Percentiles rank a stretch among this genome's conserved stretches.
Evolutionary conservation across 192 early-diverging fungal species (phyloP).

Genomic region (Dispira parvispora): DNA sequence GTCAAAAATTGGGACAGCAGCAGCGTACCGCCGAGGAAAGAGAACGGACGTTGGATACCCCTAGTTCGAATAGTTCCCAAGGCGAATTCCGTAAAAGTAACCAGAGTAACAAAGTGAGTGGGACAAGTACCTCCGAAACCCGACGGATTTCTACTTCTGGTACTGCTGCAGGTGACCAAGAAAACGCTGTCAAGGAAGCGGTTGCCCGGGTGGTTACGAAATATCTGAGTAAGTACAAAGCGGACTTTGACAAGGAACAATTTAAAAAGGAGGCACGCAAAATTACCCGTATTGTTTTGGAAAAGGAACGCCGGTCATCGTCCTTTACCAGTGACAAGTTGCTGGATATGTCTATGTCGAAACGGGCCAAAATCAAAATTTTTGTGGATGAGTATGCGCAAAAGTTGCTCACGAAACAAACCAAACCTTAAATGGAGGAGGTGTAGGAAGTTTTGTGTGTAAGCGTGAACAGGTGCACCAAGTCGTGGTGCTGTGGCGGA

Average conservation of each 20-base stretch:
- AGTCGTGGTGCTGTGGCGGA: too few species aligned
- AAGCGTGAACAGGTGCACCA: too few species aligned
- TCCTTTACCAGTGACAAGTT: constrained; percentile 23
- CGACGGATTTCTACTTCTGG: not conserved
- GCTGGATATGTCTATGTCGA: constrained; percentile 23
- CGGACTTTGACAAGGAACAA: constrained; percentile 21
- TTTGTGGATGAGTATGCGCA: constrained; percentile 25
- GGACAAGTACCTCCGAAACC: not conserved
- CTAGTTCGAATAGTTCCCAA: constrained; percentile 9
- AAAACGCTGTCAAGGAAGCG: constrained; percentile 22
- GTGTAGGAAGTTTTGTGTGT: too few species aligned
- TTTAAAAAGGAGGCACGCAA: constrained; percentile 33
- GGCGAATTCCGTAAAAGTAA: not conserved
- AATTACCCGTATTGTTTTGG: constrained; percentile 29
- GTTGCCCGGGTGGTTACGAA: constrained; percentile 28
- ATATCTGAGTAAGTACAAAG: constrained; percentile 25
- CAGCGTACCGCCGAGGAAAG: not conserved
- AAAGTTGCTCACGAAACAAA: constrained; percentile 11
- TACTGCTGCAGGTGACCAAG: constrained; percentile 6
- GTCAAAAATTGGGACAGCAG: not conserved
- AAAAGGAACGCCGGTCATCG: constrained; percentile 27
- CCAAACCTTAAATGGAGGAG: too few species aligned
- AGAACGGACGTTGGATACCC: not conserved
- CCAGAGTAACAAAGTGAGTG: not conserved
- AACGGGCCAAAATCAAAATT: constrained; percentile 26